Base-by-base conservation (phyloP, 352 stramenopile species). In the Halophytophthora batemanensis region DNA sequence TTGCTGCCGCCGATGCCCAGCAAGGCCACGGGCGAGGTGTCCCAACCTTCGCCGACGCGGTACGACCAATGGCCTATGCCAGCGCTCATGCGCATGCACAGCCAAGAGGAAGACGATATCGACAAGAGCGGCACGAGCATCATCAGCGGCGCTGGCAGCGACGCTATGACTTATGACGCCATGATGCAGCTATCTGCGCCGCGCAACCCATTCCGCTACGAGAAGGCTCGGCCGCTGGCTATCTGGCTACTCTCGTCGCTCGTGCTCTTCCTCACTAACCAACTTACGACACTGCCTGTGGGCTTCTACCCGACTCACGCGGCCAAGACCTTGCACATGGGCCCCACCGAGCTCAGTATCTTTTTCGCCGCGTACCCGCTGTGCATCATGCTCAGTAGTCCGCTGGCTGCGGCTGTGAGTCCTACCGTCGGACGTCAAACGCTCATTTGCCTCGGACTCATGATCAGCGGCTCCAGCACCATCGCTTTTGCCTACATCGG, bases 331-430 rank as follows among this genome's bases (percentile, higher is more conserved):
- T 65, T 83, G 1, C 51, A 64, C 49, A 80, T 85, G 66, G 71
- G 71, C 18, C 51, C 62, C 14, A 45, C 53, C 23, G 55, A 86
- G 53, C 56, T 90, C 45, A 82, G 73, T 42, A 37, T 85, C 58
- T 85, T 90, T 63, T 90, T 90, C 57, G 74, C 78, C 19, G 56
- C 87, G 25, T 90, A 87, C 51, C 78, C 78, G 37, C 60, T 90
- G 17, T 86, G 76, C 43, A 80, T 87, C 70, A 90, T 90, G 78
- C 28, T 83, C 49, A 82, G 71, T 52, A 87, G 78, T 28, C 78
- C 78, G 6, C 52, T 86, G 23, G 74, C 76, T 11, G 77, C 74
- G 0, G 59, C 59, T 8, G 57, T 70, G 14, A 83, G 69, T 22
- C 67, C 67, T 6, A 52, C 50, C 4, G 44, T 86, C 6, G 78